Evolutionary conservation across 1,139 yeast species (phyloP), one percentile per base, ranked within the genome.

Genomic region (Yamadazyma blattariae): DNA sequence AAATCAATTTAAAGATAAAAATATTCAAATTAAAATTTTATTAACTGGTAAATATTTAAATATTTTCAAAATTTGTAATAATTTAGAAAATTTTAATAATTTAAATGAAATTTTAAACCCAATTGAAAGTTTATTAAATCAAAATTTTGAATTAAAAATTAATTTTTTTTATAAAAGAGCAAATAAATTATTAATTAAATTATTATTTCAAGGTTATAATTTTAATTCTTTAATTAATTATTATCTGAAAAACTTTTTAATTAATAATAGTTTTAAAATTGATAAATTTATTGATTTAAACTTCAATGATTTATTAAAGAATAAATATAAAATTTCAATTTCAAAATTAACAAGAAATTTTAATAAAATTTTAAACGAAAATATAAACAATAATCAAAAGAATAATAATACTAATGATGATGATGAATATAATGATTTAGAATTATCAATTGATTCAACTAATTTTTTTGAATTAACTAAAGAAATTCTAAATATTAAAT

Each of bases 21-120:
- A 71, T 2, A 56, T 80, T 1, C 86, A 83, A 47, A 66, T 65
- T 33, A 83, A 85, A 52, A 72, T 92, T 1, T 61, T 92, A 19
- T 67, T 80, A 34, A 88, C 97, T 0, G 99, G 99, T 1, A 89
- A 88, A 55, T 82, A 82, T 47, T 62, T 90, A 38, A 86, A 87
- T 47, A 82, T 92, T 5, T 72, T 85, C 37, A 73, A 79, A 39
- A 79, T 70, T 37, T 79, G 87, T 45, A 61, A 67, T 9, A 78
- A 79, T 0, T 41, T 65, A 9, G 62, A 64, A 27, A 57, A 64
- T 36, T 60, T 67, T 31, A 56, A 56, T 12, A 37, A 37, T 13
- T 50, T 65, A 8, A 51, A 57, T 30, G 71, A 67, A 33, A 29
- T 29, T 30, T 50, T 60, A 15, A 46, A 40, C 23, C 61, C 61